These are phyloP conservation scores for Phialocephala subalpina DNA, from an alignment of 2,329 filamentous ascomycete genomes.

Conservation along the genomic window DNA sequence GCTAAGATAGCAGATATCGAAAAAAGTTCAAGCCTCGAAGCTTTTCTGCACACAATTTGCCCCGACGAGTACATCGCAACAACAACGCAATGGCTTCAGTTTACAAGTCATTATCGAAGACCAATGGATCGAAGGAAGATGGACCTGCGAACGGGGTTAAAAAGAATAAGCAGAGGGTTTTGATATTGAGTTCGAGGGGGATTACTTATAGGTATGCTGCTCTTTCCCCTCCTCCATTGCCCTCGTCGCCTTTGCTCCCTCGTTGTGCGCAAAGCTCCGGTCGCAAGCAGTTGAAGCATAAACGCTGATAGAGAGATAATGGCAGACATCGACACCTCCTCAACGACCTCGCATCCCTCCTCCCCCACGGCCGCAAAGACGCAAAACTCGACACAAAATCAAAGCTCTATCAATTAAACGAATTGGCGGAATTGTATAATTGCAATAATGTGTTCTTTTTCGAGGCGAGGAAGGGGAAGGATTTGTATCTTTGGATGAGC, in stretches of 20 bases:
- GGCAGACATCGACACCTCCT: conserved; percentile 89
- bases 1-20: conserved; percentile 39
- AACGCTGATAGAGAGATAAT: conserved; percentile 9
- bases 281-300: too few relatives aligned
- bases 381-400: conserved; percentile 97
- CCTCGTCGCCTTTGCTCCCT: too few relatives aligned
- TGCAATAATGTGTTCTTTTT: conserved; percentile 97
- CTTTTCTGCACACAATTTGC: conserved; percentile 37
- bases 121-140: conserved; percentile 57
- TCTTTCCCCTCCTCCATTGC: neutral
- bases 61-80: conserved; percentile 28
- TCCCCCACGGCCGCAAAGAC: conserved; percentile 93
- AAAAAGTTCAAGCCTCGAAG: conserved; percentile 22
- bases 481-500: conserved; percentile 92
- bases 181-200: conserved; percentile 91
- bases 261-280: too few relatives aligned
- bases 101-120: conserved; percentile 77
- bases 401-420: conserved; percentile 83
- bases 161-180: conserved; percentile 78
- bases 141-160: conserved; percentile 56
- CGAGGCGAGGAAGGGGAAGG: conserved; percentile 92
- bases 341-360: conserved; percentile 85
- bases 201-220: conserved; percentile 78
- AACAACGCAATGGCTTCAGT: conserved; percentile 69
- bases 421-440: conserved; percentile 78